Conservation (phyloP, 2,329 filamentous ascomycete genomes). For the Fusarium guadeloupense region DNA sequence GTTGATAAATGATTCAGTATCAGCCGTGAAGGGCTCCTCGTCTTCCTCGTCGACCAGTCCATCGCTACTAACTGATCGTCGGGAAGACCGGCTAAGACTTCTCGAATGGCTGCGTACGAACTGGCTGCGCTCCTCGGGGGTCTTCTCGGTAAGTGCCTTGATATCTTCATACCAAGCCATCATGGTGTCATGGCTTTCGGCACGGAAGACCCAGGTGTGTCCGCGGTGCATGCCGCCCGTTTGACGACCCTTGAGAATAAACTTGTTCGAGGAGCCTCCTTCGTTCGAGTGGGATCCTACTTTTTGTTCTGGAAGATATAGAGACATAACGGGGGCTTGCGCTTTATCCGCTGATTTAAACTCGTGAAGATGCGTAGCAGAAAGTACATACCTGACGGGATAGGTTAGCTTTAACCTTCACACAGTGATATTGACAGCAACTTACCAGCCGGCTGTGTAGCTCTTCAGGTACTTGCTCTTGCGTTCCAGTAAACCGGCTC, state of each 20-base stretch:
- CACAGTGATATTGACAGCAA: neutral
- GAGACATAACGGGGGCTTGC: constrained; percentile 92
- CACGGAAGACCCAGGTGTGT: constrained; percentile 77
- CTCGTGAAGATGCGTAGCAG: constrained; percentile 95
- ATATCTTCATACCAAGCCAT: constrained; percentile 96
- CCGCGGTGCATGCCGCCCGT: constrained; percentile 90
- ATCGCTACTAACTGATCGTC: constrained; percentile 74
- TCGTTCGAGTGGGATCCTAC: constrained; percentile 88
- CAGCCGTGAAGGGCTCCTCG: constrained; percentile 68
- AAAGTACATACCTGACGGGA: constrained; percentile 84
- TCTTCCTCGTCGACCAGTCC: constrained; percentile 80
- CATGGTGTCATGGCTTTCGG: constrained; percentile 89
- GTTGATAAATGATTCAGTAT: constrained; percentile 57
- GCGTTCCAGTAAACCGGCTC: constrained; percentile 90
- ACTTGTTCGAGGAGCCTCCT: constrained; percentile 91
- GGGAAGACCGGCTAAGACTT: constrained; percentile 75
- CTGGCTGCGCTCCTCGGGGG: constrained; percentile 85
- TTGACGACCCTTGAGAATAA: constrained; percentile 95
- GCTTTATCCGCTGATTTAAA: constrained; percentile 98
- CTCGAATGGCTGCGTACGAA: constrained; percentile 86
- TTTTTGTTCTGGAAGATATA: constrained; percentile 94
- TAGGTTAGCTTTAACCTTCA: constrained; percentile 10
- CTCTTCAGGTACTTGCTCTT: constrained; percentile 99
- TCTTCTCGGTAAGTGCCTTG: constrained; percentile 86
- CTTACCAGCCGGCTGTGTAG: constrained; percentile 93